These are phyloP conservation scores for Scedosporium minutisporum DNA, from an alignment of 2,329 filamentous ascomycete species.

Conservation along the genomic window DNA sequence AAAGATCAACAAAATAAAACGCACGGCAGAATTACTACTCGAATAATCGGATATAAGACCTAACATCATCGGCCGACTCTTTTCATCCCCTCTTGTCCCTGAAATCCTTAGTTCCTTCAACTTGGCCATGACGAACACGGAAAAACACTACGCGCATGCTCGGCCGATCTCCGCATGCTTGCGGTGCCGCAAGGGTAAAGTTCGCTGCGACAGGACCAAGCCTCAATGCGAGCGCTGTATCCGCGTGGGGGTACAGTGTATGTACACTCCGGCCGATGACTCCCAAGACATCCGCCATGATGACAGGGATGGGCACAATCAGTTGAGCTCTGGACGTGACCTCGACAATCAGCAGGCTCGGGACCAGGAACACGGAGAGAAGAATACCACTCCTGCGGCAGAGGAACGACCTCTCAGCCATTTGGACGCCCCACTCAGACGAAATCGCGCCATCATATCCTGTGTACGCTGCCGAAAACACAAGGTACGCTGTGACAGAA, in stretches of 20 bases:
- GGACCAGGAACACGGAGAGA: neutral
- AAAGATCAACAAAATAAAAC: neutral
- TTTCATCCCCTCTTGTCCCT: too few relatives aligned
- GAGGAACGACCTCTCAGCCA: neutral
- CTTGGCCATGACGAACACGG: too few relatives aligned
- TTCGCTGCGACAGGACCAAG: constrained; percentile 6
- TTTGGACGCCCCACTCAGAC: constrained; percentile 12
- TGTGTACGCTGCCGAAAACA: constrained; percentile 25
- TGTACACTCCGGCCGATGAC: neutral
- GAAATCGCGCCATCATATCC: constrained; percentile 25
- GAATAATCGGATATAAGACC: too few relatives aligned
- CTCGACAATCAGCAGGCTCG: too few relatives aligned
- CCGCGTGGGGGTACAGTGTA: constrained; percentile 7
- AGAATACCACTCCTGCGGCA: too few relatives aligned
- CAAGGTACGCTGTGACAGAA: constrained; percentile 28
- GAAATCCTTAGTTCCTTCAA: too few relatives aligned
- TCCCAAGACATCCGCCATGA: neutral
- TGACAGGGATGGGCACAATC: neutral
- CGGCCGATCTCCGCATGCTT: constrained; percentile 7
- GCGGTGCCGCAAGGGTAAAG: constrained; percentile 8
- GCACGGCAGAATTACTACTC: too few relatives aligned
- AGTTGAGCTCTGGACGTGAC: too few relatives aligned
- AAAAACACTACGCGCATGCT: neutral
- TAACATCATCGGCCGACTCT: too few relatives aligned
- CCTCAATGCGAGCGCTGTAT: constrained; percentile 6